Evolutionary conservation across 176 grass and related monocot species (phyloP).

Genomic region (Otatea glauca): DNA sequence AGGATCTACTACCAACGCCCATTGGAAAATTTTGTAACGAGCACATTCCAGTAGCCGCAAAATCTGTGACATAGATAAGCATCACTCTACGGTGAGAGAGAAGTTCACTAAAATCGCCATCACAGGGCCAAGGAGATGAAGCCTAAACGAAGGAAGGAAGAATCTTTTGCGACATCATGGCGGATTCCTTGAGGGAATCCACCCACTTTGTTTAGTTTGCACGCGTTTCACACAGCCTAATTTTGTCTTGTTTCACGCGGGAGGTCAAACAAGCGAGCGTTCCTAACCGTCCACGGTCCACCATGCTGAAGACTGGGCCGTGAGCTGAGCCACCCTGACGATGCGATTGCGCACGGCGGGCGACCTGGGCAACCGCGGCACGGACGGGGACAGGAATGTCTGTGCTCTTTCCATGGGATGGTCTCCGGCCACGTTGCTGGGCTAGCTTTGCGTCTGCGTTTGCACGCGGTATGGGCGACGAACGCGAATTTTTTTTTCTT

Average conservation of each 20-base stretch:
- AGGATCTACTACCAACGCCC: background rate
- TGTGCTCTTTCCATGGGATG: background rate
- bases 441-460: background rate
- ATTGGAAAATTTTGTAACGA: background rate
- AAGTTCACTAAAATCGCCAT: slow-evolving; percentile 32
- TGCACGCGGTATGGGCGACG: too few species aligned
- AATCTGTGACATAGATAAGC: slow-evolving; percentile 12
- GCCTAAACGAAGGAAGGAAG: background rate
- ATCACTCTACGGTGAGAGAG: slow-evolving; percentile 13
- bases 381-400: background rate
- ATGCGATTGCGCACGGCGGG: background rate
- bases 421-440: background rate
- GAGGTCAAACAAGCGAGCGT: background rate
- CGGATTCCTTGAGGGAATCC: background rate
- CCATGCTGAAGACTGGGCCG: background rate
- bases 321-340: background rate
- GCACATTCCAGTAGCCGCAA: background rate
- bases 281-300: background rate
- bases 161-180: background rate
- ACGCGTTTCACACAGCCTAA: slow-evolving; percentile 7
- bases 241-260: background rate
- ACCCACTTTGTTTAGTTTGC: background rate
- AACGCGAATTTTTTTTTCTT: too few species aligned
- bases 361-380: background rate
- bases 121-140: background rate